Conservation (phyloP, 306 rosid species). For the Purshia tridentata region DNA sequence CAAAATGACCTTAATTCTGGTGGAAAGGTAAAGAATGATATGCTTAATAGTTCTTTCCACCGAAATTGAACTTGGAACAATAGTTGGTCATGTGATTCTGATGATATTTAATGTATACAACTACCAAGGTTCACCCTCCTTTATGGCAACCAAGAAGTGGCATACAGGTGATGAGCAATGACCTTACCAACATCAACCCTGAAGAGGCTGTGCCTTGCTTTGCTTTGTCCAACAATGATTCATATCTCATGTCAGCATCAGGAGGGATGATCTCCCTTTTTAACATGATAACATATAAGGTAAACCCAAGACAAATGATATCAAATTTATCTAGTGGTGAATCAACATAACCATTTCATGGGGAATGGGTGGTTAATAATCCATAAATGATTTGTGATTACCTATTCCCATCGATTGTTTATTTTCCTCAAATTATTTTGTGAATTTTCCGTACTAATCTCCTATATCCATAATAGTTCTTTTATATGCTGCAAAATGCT, state of each 20-base stretch:
- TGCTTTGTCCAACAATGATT: constrained; percentile 76
- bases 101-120: constrained; percentile 42
- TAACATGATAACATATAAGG: constrained; percentile 79
- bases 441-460: no score
- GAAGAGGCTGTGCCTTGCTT: constrained; percentile 77
- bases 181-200: constrained; percentile 43
- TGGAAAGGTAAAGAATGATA: constrained; percentile 48
- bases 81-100: not conserved
- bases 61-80: not conserved
- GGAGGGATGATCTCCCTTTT: constrained; percentile 77
- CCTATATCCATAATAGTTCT: no score
- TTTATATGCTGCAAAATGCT: no score
- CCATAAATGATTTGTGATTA: no score
- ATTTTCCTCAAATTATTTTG: no score
- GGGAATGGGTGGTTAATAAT: no score
- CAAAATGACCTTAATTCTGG: constrained; percentile 55
- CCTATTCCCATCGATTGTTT: no score
- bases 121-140: constrained; percentile 59
- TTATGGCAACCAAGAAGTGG: constrained; percentile 78
- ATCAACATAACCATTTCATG: no score
- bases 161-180: constrained; percentile 59
- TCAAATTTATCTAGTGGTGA: no score
- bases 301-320: constrained; percentile 15
- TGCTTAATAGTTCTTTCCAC: constrained; percentile 10
- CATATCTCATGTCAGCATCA: constrained; percentile 78